These are phyloP conservation scores for Backusella parvicylindrica DNA, from an alignment of 192 early-diverging fungal species.

Conservation along the genomic window DNA sequence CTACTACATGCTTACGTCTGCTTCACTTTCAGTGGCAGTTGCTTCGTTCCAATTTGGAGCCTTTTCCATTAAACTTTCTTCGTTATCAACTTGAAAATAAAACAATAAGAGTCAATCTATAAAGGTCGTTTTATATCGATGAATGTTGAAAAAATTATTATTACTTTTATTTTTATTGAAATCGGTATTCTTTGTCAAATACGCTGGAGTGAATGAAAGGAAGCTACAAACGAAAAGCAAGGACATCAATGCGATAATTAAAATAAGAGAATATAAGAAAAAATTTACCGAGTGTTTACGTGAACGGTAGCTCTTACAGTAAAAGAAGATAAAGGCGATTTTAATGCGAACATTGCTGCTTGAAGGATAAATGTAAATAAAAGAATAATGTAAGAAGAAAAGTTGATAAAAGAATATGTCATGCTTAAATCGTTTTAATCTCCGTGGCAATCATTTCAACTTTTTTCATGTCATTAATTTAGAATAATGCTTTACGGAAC, in stretches of 20 bases:
- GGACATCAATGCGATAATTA: not conserved
- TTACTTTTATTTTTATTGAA: not conserved
- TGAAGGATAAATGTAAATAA: not conserved
- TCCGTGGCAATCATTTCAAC: not conserved
- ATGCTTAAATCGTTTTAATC: not conserved
- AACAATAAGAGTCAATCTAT: not conserved
- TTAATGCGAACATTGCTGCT: not conserved
- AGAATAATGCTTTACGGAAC: too few relatives aligned
- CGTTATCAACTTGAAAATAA: not conserved
- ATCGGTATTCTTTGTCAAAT: not conserved
- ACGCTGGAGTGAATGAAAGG: not conserved
- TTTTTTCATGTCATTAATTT: not conserved
- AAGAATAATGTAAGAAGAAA: not conserved
- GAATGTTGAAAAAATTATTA: not conserved
- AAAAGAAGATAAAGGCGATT: not conserved
- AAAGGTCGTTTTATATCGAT: not conserved
- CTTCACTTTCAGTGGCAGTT: constrained; percentile 3
- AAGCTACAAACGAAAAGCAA: not conserved
- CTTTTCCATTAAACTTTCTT: not conserved
- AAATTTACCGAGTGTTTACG: not conserved
- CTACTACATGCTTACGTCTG: not conserved
- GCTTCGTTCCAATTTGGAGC: not conserved
- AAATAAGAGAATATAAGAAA: not conserved
- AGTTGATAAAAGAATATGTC: not conserved
- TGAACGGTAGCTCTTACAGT: not conserved